Evolutionary conservation across 73 alveolate genomes (phyloP).

Genomic region (Blepharisma stoltei): DNA sequence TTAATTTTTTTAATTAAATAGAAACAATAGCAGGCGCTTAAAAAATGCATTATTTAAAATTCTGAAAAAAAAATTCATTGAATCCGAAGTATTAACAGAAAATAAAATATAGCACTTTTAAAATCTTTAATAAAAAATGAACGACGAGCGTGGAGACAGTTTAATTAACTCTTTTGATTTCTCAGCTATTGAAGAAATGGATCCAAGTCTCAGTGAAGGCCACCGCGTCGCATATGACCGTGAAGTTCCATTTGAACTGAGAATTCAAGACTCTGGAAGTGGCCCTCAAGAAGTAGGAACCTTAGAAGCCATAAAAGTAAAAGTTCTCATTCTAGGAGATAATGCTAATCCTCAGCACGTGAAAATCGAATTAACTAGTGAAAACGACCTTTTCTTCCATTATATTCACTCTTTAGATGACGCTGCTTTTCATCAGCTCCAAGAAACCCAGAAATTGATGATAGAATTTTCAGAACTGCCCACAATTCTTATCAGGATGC

Average conservation of each 20-base stretch:
- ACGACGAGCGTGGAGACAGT: slow-evolving; percentile 9
- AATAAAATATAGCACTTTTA: too few species aligned
- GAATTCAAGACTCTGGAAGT: slow-evolving; percentile 68
- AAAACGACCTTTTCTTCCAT: slow-evolving; percentile 92
- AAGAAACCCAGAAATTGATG: slow-evolving; percentile 77
- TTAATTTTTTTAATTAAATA: too few species aligned
- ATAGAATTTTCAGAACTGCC: slow-evolving; percentile 82
- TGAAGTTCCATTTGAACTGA: slow-evolving; percentile 86
- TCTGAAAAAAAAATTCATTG: too few species aligned
- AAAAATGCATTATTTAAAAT: too few species aligned
- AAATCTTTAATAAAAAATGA: not conserved
- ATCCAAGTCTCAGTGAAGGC: slow-evolving; percentile 88
- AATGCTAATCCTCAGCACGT: slow-evolving; percentile 45
- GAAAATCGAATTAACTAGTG: slow-evolving; percentile 87
- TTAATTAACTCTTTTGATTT: slow-evolving; percentile 78
- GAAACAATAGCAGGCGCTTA: too few species aligned
- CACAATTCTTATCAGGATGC: slow-evolving; percentile 75
- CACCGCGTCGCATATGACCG: slow-evolving; percentile 79
- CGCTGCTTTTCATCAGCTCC: not conserved
- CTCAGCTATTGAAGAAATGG: slow-evolving; percentile 89
- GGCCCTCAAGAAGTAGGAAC: slow-evolving; percentile 84
- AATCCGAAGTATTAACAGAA: too few species aligned
- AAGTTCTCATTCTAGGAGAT: slow-evolving; percentile 66
- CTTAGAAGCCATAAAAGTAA: slow-evolving; percentile 77
- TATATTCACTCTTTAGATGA: slow-evolving; percentile 64